Percentiles rank a stretch among this genome's conserved stretches.
These are phyloP conservation scores for Zoysia matrella DNA, from an alignment of 202 grass and related monocot genomes.

Conservation along the genomic window DNA sequence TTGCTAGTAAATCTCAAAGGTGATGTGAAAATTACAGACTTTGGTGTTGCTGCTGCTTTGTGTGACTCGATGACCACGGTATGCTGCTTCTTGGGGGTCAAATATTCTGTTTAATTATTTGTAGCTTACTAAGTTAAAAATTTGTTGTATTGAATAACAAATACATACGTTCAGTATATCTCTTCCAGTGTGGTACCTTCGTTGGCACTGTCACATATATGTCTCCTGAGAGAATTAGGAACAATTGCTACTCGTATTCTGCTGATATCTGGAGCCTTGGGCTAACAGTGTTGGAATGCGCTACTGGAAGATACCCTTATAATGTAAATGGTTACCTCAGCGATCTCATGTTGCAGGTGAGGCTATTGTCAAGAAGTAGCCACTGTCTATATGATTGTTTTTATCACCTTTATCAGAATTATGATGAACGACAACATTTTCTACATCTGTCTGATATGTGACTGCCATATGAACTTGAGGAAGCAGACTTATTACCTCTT, in stretches of 20 bases:
- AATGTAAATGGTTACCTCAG: constrained; percentile 81
- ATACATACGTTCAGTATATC: constrained; percentile 54
- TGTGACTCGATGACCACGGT: constrained; percentile 92
- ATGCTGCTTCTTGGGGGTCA: constrained; percentile 41
- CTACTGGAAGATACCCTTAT: constrained; percentile 92
- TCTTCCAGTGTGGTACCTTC: constrained; percentile 96
- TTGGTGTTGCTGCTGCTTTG: constrained; percentile 87
- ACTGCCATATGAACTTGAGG: neutral
- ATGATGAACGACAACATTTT: neutral
- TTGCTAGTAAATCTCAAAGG: constrained; percentile 91
- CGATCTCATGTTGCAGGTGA: constrained; percentile 94
- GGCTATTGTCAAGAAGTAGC: neutral
- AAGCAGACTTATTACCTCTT: constrained; percentile 6
- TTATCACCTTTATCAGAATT: neutral
- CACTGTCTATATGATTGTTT: neutral
- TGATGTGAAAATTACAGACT: constrained; percentile 86
- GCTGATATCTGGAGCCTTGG: constrained; percentile 99
- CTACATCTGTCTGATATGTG: neutral
- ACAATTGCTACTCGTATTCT: constrained; percentile 66
- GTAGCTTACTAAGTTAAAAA: neutral
- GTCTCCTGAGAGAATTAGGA: constrained; percentile 89
- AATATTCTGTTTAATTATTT: neutral
- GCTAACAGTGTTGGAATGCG: constrained; percentile 83
- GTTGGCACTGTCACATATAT: constrained; percentile 95
- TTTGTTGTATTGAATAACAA: constrained; percentile 30